phyloP scores from a whole-genome alignment of 2,329 filamentous ascomycete genomes.

The Colletotrichum godetiae region DNA sequence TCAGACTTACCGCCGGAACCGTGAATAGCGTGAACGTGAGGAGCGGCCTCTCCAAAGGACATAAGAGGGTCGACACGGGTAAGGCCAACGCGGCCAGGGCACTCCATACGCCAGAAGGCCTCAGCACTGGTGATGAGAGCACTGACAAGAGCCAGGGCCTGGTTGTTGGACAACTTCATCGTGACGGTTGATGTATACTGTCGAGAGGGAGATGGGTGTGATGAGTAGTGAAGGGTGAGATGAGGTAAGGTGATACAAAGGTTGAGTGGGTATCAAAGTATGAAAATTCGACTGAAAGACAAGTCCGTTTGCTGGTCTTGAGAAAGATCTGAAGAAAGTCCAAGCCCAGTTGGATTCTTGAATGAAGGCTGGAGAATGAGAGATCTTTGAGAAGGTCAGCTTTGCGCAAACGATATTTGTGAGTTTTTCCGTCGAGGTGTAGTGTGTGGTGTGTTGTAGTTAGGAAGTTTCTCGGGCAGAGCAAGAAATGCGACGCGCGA shows the following conservation, averaged over 20 bases:
- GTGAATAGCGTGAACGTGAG: conserved; percentile 80
- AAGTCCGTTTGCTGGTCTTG: conserved; percentile 44
- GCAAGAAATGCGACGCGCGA: neutral
- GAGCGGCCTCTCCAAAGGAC: conserved; percentile 65
- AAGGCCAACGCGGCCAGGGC: conserved; percentile 75
- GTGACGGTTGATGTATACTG: conserved; percentile 36
- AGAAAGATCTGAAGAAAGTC: neutral
- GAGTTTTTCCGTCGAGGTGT: conserved; percentile 1
- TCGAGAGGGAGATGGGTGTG: neutral
- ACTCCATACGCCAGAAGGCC: conserved; percentile 93
- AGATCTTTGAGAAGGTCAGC: neutral
- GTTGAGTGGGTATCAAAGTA: conserved; percentile 30
- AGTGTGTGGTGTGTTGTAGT: neutral
- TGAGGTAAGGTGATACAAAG: conserved; percentile 19
- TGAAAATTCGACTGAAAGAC: conserved; percentile 21
- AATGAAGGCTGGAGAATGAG: conserved; percentile 5
- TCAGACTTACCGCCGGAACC: conserved; percentile 77
- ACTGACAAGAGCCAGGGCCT: neutral
- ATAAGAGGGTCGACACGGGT: conserved; percentile 84
- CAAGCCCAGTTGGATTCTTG: conserved; percentile 17
- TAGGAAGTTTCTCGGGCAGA: neutral
- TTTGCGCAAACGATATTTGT: conserved; percentile 17
- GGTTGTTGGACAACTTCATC: conserved; percentile 21
- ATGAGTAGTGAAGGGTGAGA: neutral
- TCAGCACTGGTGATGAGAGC: conserved; percentile 48